A percentile compares a stretch with the other conserved stretches of the same genome.
phyloP scores from a whole-genome alignment of 345 rosid genomes.

The Citropsis articulata region DNA sequence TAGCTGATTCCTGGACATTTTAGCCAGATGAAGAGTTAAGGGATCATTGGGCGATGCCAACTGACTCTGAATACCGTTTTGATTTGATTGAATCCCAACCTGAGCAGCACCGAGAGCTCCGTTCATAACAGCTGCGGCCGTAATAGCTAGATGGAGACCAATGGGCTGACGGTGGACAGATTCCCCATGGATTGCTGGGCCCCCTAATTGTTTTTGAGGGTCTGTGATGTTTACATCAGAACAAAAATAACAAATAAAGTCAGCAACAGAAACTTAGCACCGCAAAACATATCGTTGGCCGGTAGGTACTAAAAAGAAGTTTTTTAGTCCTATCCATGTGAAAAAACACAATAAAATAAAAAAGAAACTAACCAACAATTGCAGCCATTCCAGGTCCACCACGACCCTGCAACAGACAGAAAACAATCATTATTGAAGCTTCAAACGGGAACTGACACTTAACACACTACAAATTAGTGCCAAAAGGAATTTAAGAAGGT shows the following conservation, averaged over 20 bases:
- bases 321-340: neutral
- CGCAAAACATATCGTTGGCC: neutral
- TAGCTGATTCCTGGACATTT: conserved; percentile 84
- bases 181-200: conserved; percentile 45
- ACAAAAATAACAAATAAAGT: neutral
- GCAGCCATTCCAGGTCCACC: conserved; percentile 77
- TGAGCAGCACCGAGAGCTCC: conserved; percentile 80
- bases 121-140: conserved; percentile 75
- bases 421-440: conserved; percentile 11
- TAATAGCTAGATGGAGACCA: conserved; percentile 75
- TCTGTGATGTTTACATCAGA: conserved; percentile 36
- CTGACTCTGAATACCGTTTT: conserved; percentile 44
- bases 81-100: conserved; percentile 47
- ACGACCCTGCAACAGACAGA: conserved; percentile 65
- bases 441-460: conserved; percentile 1
- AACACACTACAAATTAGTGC: neutral
- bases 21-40: conserved; percentile 83
- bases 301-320: neutral
- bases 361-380: conserved; percentile 49
- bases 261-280: neutral
- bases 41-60: conserved; percentile 70
- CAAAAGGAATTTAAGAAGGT: neutral
- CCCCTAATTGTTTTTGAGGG: conserved; percentile 61
- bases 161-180: conserved; percentile 63
- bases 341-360: conserved; percentile 15